Evolutionary conservation across 2,329 filamentous ascomycete genomes (phyloP).

Genomic region (Trichoderma sp.): DNA sequence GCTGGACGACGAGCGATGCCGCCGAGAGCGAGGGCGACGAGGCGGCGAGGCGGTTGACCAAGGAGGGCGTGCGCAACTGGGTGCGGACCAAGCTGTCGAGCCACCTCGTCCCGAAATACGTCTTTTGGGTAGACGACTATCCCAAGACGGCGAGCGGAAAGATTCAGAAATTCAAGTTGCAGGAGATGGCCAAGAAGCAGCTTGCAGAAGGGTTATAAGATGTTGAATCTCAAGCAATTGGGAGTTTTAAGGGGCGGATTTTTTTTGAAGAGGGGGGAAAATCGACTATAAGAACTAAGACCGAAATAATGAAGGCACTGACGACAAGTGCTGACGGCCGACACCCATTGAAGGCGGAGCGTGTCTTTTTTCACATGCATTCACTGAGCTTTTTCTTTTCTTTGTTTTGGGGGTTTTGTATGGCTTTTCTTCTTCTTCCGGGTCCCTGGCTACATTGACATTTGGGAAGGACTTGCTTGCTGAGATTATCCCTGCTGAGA

Average conservation of each 20-base stretch:
- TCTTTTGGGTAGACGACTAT: slow-evolving; percentile 85
- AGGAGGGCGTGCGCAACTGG: slow-evolving; percentile 68
- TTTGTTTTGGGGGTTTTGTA: background rate
- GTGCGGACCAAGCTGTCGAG: slow-evolving; percentile 68
- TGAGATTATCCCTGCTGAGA: too few species aligned
- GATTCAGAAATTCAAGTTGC: slow-evolving; percentile 90
- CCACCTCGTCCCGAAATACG: slow-evolving; percentile 82
- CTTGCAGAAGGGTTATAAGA: slow-evolving; percentile 31
- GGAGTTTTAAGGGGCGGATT: too few species aligned
- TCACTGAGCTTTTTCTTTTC: background rate
- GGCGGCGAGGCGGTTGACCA: slow-evolving; percentile 46
- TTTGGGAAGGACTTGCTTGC: too few species aligned
- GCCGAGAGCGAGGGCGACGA: slow-evolving; percentile 35
- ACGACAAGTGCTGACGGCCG: too few species aligned
- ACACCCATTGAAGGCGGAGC: too few species aligned
- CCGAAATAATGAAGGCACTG: background rate
- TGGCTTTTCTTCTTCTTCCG: too few species aligned
- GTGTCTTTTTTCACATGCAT: background rate
- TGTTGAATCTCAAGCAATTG: too few species aligned
- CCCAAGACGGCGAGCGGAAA: slow-evolving; percentile 97
- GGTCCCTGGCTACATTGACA: too few species aligned
- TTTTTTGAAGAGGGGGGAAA: background rate
- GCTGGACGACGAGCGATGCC: slow-evolving; percentile 35
- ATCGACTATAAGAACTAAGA: background rate
- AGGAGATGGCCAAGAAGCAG: slow-evolving; percentile 59